Percentiles rank a stretch among this genome's conserved stretches.
Conservation (phyloP, 2,329 filamentous ascomycete species). For the Pseudogymnoascus sp. region DNA sequence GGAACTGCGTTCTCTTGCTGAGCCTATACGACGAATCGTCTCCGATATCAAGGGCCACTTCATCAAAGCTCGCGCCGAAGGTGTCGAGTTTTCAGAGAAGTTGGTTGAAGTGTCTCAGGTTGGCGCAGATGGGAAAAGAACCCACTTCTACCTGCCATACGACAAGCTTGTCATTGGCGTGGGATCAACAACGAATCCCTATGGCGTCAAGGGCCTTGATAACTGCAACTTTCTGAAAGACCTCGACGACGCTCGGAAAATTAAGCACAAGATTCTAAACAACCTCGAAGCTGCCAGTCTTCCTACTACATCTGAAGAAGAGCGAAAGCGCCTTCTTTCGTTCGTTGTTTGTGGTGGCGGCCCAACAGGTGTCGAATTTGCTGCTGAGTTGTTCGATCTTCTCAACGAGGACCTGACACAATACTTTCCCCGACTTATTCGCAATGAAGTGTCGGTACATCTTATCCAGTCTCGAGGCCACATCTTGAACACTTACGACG, state of each 20-base stretch:
- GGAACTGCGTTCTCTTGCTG: slow-evolving; percentile 82
- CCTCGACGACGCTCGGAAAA: slow-evolving; percentile 82
- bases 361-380: slow-evolving; percentile 95
- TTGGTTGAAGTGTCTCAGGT: slow-evolving; percentile 78
- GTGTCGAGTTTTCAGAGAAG: slow-evolving; percentile 87
- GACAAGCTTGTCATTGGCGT: slow-evolving; percentile 93
- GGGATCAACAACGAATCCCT: slow-evolving; percentile 86
- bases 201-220: slow-evolving; percentile 91
- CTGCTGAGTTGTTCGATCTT: slow-evolving; percentile 91
- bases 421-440: slow-evolving; percentile 81
- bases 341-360: slow-evolving; percentile 96
- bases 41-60: slow-evolving; percentile 78
- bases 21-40: slow-evolving; percentile 84
- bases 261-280: slow-evolving; percentile 79
- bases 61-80: slow-evolving; percentile 76
- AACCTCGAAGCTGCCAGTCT: slow-evolving; percentile 89
- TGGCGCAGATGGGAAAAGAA: slow-evolving; percentile 64
- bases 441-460: slow-evolving; percentile 96
- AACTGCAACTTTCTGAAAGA: slow-evolving; percentile 94
- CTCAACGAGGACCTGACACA: slow-evolving; percentile 86
- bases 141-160: slow-evolving; percentile 89
- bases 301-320: slow-evolving; percentile 85
- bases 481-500: slow-evolving; percentile 97
- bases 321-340: slow-evolving; percentile 79
- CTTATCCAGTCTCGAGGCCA: slow-evolving; percentile 91